Conservation (phyloP, 768 basidiomycete species). For the Suillus weaverae region DNA sequence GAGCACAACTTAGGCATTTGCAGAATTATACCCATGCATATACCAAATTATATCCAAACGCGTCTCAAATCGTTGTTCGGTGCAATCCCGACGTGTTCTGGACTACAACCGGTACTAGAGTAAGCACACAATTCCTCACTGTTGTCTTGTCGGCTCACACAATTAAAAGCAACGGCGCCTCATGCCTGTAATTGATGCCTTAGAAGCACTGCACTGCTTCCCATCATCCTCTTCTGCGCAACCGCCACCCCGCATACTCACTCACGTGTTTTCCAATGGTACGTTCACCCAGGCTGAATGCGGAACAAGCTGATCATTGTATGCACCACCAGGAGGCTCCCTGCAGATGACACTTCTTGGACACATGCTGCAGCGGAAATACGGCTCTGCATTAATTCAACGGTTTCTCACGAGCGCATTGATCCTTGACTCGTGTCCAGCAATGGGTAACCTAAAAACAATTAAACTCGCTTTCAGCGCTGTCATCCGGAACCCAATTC, state of each 20-base stretch:
- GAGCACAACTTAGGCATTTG: slow-evolving; percentile 26
- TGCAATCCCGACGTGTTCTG: slow-evolving; percentile 23
- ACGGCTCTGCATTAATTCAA: slow-evolving; percentile 11
- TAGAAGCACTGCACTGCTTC: slow-evolving; percentile 26
- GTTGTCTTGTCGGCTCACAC: background rate
- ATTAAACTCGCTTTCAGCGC: slow-evolving; percentile 23
- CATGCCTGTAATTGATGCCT: slow-evolving; percentile 23
- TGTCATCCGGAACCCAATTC: slow-evolving; percentile 22
- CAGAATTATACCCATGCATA: slow-evolving; percentile 27
- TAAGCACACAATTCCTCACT: slow-evolving; percentile 1
- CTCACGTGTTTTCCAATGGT: slow-evolving; percentile 34
- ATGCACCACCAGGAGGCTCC: slow-evolving; percentile 20
- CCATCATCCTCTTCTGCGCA: background rate
- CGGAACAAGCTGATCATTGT: background rate
- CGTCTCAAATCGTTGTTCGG: slow-evolving; percentile 29
- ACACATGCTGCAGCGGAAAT: slow-evolving; percentile 21
- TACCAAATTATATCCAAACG: slow-evolving; percentile 25
- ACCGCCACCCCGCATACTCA: slow-evolving; percentile 22
- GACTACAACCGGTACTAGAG: slow-evolving; percentile 14
- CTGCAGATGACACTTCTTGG: slow-evolving; percentile 21
- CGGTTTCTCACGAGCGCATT: slow-evolving; percentile 14
- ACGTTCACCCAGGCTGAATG: background rate
- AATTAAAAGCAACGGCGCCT: slow-evolving; percentile 18
- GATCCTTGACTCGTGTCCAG: slow-evolving; percentile 26
- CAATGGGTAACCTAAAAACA: slow-evolving; percentile 13